These are phyloP conservation scores for Aurinia saxatilis DNA, from an alignment of 345 rosid genomes.

Conservation along the genomic window DNA sequence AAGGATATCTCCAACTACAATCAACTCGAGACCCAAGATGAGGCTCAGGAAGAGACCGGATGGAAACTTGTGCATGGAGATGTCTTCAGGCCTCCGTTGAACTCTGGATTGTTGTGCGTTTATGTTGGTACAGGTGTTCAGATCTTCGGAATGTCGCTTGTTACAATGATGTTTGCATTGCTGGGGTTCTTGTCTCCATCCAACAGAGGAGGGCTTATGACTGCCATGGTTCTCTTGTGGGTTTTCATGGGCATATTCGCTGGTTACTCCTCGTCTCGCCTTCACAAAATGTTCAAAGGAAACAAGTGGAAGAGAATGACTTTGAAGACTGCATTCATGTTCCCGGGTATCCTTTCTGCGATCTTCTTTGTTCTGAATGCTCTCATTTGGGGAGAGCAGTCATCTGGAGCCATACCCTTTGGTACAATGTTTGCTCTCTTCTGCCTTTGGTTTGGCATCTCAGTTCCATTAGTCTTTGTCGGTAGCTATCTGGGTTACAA, in stretches of 20 bases:
- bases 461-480: conserved; percentile 89
- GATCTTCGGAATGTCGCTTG: conserved; percentile 85
- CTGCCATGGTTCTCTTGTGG: conserved; percentile 98
- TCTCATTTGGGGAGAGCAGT: conserved; percentile 88
- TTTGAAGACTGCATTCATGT: conserved; percentile 89
- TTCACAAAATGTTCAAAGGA: conserved; percentile 94
- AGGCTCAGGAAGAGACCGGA: conserved; percentile 97
- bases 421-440: conserved; percentile 97
- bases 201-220: conserved; percentile 97
- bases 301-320: conserved; percentile 93
- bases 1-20: conserved; percentile 92
- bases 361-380: conserved; percentile 86
- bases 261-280: conserved; percentile 84
- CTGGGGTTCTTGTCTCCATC: conserved; percentile 94
- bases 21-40: conserved; percentile 97
- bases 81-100: conserved; percentile 83
- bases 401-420: conserved; percentile 95
- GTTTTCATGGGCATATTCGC: conserved; percentile 95
- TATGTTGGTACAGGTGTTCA: conserved; percentile 96
- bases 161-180: conserved; percentile 94
- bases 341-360: conserved; percentile 74
- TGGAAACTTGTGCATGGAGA: conserved; percentile 99
- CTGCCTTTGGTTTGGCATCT: conserved; percentile 96
- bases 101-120: conserved; percentile 79
- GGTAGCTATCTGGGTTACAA: conserved; percentile 95